Conservation (phyloP, 2,329 filamentous ascomycete species). For the Aureobasidium sp. region DNA sequence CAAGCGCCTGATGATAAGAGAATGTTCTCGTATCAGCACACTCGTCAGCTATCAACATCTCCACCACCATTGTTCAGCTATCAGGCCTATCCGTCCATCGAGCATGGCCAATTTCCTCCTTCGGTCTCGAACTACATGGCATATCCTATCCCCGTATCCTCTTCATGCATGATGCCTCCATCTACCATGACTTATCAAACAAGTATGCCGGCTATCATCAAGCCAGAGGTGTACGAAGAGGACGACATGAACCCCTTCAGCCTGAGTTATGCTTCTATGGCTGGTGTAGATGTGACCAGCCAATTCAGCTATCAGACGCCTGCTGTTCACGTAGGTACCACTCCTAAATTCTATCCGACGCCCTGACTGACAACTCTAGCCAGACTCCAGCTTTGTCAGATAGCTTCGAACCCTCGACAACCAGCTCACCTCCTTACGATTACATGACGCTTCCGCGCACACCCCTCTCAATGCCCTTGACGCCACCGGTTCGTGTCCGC, state of each 20-base stretch:
- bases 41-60: conserved; percentile 60
- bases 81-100: conserved; percentile 18
- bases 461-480: conserved; percentile 64
- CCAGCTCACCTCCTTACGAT: conserved; percentile 32
- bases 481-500: conserved; percentile 42
- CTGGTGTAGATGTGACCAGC: conserved; percentile 53
- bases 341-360: not conserved
- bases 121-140: conserved; percentile 32
- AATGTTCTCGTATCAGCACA: conserved; percentile 58
- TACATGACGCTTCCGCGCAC: conserved; percentile 48
- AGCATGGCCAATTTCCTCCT: conserved; percentile 34
- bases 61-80: conserved; percentile 61
- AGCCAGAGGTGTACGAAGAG: conserved; percentile 55
- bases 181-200: conserved; percentile 32
- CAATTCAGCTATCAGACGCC: conserved; percentile 49
- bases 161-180: not conserved
- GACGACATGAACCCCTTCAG: conserved; percentile 58
- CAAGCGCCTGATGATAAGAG: conserved; percentile 47
- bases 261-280: conserved; percentile 58
- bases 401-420: conserved; percentile 56
- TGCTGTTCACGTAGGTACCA: conserved; percentile 66
- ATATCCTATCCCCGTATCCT: not conserved
- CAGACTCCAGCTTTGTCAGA: conserved; percentile 72
- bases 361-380: conserved; percentile 10
- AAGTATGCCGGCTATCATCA: conserved; percentile 39